phyloP scores from a whole-genome alignment of 2,329 filamentous ascomycete genomes.

The Mariannaea sp. region DNA sequence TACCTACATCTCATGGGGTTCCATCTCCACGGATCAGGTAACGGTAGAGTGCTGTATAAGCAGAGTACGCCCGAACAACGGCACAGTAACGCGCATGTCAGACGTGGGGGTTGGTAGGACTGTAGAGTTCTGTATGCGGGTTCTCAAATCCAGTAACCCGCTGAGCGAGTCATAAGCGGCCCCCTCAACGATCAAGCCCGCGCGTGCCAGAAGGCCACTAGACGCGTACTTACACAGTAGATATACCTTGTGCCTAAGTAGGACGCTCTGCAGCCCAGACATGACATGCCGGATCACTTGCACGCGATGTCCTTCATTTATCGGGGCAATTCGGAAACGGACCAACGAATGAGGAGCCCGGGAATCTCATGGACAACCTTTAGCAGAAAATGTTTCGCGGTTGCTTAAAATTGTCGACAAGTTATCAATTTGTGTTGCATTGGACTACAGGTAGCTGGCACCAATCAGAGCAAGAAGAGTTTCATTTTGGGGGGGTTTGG shows the following conservation, averaged over 20 bases:
- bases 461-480: no score
- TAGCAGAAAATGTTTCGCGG: no score
- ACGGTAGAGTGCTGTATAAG: no score
- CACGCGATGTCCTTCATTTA: not conserved
- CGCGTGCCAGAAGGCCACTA: not conserved
- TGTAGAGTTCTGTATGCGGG: not conserved
- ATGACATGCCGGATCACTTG: not conserved
- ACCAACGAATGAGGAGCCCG: not conserved
- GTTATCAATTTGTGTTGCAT: no score
- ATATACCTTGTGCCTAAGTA: no score
- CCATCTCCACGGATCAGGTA: no score
- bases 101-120: not conserved
- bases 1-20: no score
- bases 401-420: no score
- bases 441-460: no score
- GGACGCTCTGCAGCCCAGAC: not conserved
- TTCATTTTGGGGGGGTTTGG: no score
- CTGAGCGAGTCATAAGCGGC: not conserved
- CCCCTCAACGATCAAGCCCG: not conserved
- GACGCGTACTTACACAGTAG: not conserved
- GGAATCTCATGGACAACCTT: no score
- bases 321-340: not conserved
- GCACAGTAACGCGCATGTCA: not conserved
- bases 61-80: no score
- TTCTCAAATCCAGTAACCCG: not conserved